Base-by-base conservation (phyloP, 306 rosid genomes). In the Cajanus cajan region DNA sequence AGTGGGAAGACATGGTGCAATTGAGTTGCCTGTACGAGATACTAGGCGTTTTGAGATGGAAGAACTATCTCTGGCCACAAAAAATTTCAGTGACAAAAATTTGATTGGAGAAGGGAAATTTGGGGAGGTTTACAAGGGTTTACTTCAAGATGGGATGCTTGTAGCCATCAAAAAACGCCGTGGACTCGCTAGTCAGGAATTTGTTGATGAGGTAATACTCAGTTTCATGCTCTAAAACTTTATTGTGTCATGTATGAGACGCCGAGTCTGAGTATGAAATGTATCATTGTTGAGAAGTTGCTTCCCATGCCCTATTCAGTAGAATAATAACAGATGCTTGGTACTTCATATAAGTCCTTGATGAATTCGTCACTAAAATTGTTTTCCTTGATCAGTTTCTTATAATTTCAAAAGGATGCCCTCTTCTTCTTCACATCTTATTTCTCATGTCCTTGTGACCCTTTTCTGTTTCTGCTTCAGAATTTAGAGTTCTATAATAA, bases 61-160 rank as follows among this genome's bases (percentile, higher is more conserved):
- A 47, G 98, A 93, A 80, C 82, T 93, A 80, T 90, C 89, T 54
- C 78, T 78, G 58, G 97, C 98, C 73, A 91, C 98, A 39, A 90
- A 89, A 73, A 80, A 82, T 86, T 93, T 93, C 83, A 93, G 80
- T 71, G 94, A 90, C 47, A 90, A 85, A 34, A 91, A 89, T 69
- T 87, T 93, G 87, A 93, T 93, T 24, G 98, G 97, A 73, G 83
- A 78, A 85, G 98, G 98, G 58, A 93, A 93, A 71, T 90, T 93
- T 82, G 98, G 97, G 66, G 96, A 90, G 83, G 98, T 92, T 48
- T 92, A 90, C 50, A 89, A 83, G 87, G 98, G 98, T 47, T 89
- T 90, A 76, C 98, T 94, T 83, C 96, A 91, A 47, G 94, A 94
- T 79, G 98, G 98, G 54, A 86, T 94, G 90, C 89, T 90, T 58